phyloP scores from a whole-genome alignment of 2,329 filamentous ascomycete genomes.

The Bretziella fagacearum region DNA sequence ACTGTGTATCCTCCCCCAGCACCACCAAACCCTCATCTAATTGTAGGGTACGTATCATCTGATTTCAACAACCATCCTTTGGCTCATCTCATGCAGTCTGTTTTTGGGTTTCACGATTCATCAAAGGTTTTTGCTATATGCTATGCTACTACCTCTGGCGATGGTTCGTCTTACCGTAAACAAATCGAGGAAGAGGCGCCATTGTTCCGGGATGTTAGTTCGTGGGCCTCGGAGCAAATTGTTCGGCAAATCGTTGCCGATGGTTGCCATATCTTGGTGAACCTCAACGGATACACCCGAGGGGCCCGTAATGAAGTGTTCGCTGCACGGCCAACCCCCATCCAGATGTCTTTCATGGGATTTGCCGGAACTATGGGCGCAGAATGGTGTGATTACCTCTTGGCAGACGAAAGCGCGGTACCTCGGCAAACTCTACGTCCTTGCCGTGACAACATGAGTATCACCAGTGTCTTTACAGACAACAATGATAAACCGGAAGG shows the following conservation, averaged over 20 bases:
- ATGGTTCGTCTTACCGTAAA: constrained; percentile 71
- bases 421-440: constrained; percentile 67
- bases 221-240: constrained; percentile 68
- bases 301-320: constrained; percentile 97
- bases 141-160: constrained; percentile 86
- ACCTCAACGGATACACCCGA: constrained; percentile 94
- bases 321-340: constrained; percentile 78
- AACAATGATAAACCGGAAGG: constrained; percentile 53
- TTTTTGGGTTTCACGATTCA: constrained; percentile 78
- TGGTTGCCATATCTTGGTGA: constrained; percentile 84
- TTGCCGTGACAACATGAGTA: constrained; percentile 53
- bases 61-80: constrained; percentile 98
- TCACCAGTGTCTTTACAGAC: constrained; percentile 51
- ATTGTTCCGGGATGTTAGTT: constrained; percentile 74
- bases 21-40: constrained; percentile 68
- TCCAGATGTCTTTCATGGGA: constrained; percentile 99
- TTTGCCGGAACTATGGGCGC: constrained; percentile 91
- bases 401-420: constrained; percentile 77
- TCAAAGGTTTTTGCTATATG: constrained; percentile 68
- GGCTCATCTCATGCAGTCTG: constrained; percentile 96
- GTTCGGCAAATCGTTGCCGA: constrained; percentile 76
- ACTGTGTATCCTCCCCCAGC: constrained; percentile 71
- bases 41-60: constrained; percentile 89
- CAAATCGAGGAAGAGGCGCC: constrained; percentile 91
- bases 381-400: constrained; percentile 96